Evolutionary conservation across 257 asterid genomes (phyloP).

Genomic region (Nicotiana tomentosiformis): DNA sequence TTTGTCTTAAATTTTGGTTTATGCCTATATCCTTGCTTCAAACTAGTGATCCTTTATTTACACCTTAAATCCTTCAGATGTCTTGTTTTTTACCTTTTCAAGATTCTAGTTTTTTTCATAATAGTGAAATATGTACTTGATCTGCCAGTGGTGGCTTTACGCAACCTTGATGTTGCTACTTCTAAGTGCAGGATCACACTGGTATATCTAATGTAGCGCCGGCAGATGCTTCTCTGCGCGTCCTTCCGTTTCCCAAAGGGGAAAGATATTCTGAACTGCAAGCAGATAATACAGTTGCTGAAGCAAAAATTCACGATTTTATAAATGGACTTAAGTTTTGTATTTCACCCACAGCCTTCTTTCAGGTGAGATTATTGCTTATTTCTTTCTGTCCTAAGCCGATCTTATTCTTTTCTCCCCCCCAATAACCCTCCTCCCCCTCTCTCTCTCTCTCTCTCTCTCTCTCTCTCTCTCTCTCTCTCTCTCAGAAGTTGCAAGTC

Average conservation of each 20-base stretch:
- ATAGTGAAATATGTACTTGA: background rate
- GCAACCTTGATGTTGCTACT: slow-evolving; percentile 7
- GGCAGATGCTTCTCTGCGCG: slow-evolving; percentile 72
- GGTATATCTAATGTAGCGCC: slow-evolving; percentile 99
- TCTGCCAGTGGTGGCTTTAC: background rate
- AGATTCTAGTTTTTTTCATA: background rate
- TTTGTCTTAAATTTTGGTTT: background rate
- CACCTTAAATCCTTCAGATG: background rate
- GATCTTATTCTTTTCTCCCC: background rate
- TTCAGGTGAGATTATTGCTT: slow-evolving; percentile 56
- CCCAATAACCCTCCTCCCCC: background rate
- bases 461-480: background rate
- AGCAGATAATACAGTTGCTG: slow-evolving; percentile 41
- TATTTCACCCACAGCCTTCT: slow-evolving; percentile 95
- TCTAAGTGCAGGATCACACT: slow-evolving; percentile 66
- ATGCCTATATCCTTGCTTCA: background rate
- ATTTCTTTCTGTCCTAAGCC: background rate
- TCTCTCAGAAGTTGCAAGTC: background rate
- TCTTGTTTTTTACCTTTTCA: background rate
- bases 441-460: background rate
- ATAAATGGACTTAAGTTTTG: slow-evolving; percentile 69
- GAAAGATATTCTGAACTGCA: slow-evolving; percentile 34
- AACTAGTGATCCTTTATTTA: background rate
- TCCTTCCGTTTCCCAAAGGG: slow-evolving; percentile 42
- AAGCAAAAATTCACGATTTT: slow-evolving; percentile 87